Base-by-base conservation (phyloP, 2,329 filamentous ascomycete species). In the Pseudomassariella vexata region DNA sequence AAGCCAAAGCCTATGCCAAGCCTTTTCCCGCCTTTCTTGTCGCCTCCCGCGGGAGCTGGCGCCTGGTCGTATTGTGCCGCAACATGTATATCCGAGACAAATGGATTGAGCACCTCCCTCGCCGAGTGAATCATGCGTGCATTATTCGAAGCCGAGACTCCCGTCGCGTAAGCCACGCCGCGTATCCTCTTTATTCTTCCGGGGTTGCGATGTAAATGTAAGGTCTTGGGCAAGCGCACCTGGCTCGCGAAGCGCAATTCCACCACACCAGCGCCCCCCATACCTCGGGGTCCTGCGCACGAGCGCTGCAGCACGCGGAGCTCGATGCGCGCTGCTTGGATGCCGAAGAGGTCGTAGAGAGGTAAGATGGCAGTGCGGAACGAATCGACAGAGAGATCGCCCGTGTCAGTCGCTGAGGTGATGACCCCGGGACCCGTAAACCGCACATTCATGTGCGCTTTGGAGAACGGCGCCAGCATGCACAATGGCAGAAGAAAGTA, bases 191-290 rank as follows among this genome's bases (percentile, higher is more conserved):
- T 90, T 49, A 98, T 82, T 35, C 85, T 72, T 6, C 92, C 92
- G 0, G 89, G 79, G 41, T 77, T 84, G 47, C 94, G 72, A 55
- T 82, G 73, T 34, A 95, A 63, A 59, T 98, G 92, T 54, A 98
- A 66, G 22, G 92, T 98, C 66, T 94, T 95, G 9, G 92, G 92
- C 31, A 96, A 66, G 22, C 90, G 79, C 9, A 98, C 83, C 62
- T 98, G 92, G 56, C 90, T 89, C 14, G 85, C 88, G 53, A 96
- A 96, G 6, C 89, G 73, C 37, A 98, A 65, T 60, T 95, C 89
- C n/a, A 98, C 90, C 34, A 94, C 76, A 24, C 92, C 92, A 24
- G 86, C 88, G 23, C 90, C 92, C 18, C 87, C 86, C 38, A 73
- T 74, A 3, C 87, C 89, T 27, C 76, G 75, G 0, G 75, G 70